Percentiles rank a stretch among this genome's conserved stretches.
Conservation (phyloP, 805 yeast species). For the Kodamaea hsintzibuensis region DNA sequence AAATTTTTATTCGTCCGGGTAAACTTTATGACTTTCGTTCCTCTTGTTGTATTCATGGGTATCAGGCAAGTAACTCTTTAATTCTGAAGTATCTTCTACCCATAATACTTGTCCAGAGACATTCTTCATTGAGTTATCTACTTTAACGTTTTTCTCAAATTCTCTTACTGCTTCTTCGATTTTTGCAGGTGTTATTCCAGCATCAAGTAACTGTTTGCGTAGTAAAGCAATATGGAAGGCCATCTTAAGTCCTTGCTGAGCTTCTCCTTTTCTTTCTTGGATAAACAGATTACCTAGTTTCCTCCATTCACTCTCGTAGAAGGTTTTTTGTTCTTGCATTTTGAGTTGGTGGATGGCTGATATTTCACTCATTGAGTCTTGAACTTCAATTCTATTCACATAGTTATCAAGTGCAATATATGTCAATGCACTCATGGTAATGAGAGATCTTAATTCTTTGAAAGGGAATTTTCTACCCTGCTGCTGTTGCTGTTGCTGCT, state of each 20-base stretch:
- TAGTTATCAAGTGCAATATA: slow-evolving; percentile 57
- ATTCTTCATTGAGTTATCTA: slow-evolving; percentile 56
- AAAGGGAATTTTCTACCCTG: slow-evolving; percentile 14
- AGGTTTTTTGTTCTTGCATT: slow-evolving; percentile 46
- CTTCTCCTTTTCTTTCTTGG: slow-evolving; percentile 49
- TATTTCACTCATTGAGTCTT: slow-evolving; percentile 34
- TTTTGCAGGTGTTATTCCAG: slow-evolving; percentile 56
- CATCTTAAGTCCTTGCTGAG: slow-evolving; percentile 57
- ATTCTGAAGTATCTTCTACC: slow-evolving; percentile 49
- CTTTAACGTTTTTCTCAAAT: slow-evolving; percentile 58
- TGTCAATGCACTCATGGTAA: slow-evolving; percentile 45
- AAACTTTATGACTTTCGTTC: background rate
- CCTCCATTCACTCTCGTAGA: slow-evolving; percentile 50
- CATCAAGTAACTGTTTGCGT: slow-evolving; percentile 58
- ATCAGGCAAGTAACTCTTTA: slow-evolving; percentile 57
- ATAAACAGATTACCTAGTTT: slow-evolving; percentile 53
- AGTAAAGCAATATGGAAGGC: slow-evolving; percentile 66
- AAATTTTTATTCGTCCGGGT: slow-evolving; percentile 6
- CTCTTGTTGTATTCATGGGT: slow-evolving; percentile 57
- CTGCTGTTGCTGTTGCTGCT: background rate
- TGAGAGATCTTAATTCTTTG: slow-evolving; percentile 41
- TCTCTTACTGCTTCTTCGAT: slow-evolving; percentile 54
- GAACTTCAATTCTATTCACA: slow-evolving; percentile 39
- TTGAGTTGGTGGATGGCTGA: slow-evolving; percentile 39
- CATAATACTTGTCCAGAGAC: slow-evolving; percentile 58